Conservation (phyloP, 257 asterid genomes). For the Salvia hispanica region DNA sequence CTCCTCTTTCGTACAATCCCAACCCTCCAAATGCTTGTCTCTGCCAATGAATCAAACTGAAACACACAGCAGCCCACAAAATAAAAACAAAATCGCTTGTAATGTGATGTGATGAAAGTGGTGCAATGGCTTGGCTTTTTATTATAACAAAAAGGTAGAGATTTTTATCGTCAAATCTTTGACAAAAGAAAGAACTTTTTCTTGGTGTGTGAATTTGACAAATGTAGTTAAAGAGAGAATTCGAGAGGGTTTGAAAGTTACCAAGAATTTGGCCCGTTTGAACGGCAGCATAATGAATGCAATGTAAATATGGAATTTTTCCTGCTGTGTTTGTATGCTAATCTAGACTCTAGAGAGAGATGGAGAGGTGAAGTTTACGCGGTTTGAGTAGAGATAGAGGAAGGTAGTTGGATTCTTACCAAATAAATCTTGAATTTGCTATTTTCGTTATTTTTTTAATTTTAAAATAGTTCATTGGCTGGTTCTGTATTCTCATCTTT, state of each 20-base stretch:
- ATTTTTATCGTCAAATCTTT: conserved; percentile 16
- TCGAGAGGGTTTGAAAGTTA: conserved; percentile 12
- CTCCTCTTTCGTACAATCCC: conserved; percentile 33
- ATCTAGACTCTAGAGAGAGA: conserved; percentile 23
- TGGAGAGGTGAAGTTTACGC: conserved; percentile 29
- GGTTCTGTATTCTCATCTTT: too few species aligned
- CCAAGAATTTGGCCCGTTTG: conserved; percentile 34
- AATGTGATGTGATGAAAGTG: conserved; percentile 7
- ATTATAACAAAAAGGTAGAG: conserved; percentile 34
- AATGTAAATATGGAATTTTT: conserved; percentile 18
- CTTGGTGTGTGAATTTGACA: conserved; percentile 30
- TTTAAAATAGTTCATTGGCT: too few species aligned
- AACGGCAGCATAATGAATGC: conserved; percentile 44
- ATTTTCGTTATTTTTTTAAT: background rate
- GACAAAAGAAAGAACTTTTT: conserved; percentile 13
- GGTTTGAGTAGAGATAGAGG: conserved; percentile 25
- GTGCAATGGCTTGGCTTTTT: conserved; percentile 33
- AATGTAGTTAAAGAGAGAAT: background rate
- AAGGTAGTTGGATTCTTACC: conserved; percentile 34
- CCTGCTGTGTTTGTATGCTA: conserved; percentile 26
- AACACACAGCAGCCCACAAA: conserved; percentile 36
- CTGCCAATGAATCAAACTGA: conserved; percentile 66
- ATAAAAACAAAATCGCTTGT: background rate
- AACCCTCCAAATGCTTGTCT: conserved; percentile 44
- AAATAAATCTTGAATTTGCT: conserved; percentile 28